phyloP scores from a whole-genome alignment of 805 yeast species.

The Metschnikowia vanudenii region DNA sequence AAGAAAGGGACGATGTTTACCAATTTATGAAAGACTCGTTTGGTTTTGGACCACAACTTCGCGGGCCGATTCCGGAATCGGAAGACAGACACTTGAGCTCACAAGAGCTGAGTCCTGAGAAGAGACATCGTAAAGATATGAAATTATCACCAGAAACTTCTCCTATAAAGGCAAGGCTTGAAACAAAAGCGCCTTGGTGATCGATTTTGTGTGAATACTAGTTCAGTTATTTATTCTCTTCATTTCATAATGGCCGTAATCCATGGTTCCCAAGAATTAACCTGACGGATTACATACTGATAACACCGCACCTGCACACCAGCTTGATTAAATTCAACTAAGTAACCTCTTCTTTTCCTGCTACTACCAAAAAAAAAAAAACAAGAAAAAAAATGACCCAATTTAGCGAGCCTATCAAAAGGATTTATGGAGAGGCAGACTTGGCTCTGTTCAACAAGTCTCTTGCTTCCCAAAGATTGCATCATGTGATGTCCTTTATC shows the following conservation, averaged over 20 bases:
- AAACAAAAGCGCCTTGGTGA: slow-evolving; percentile 6
- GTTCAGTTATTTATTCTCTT: background rate
- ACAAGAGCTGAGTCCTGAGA: slow-evolving; percentile 20
- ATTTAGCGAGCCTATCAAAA: slow-evolving; percentile 10
- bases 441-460: slow-evolving; percentile 13
- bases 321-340: background rate
- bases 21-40: slow-evolving; percentile 7
- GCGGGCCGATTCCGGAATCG: background rate
- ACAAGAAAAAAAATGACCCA: background rate
- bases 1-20: slow-evolving; percentile 3
- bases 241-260: background rate
- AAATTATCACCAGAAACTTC: slow-evolving; percentile 16
- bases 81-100: slow-evolving; percentile 6
- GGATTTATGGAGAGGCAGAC: slow-evolving; percentile 13
- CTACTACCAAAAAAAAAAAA: too few relatives aligned
- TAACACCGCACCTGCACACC: slow-evolving; percentile 1
- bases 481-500: slow-evolving; percentile 16
- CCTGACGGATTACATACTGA: background rate
- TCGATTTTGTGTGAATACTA: background rate
- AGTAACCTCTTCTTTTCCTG: background rate
- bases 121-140: slow-evolving; percentile 9
- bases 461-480: slow-evolving; percentile 16
- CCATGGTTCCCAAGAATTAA: background rate
- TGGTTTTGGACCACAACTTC: slow-evolving; percentile 11
- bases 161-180: slow-evolving; percentile 12